Evolutionary conservation across 2,329 filamentous ascomycete species (phyloP), one percentile per base, ranked within the genome.

Genomic region (Orbilia blumenaviensis): DNA sequence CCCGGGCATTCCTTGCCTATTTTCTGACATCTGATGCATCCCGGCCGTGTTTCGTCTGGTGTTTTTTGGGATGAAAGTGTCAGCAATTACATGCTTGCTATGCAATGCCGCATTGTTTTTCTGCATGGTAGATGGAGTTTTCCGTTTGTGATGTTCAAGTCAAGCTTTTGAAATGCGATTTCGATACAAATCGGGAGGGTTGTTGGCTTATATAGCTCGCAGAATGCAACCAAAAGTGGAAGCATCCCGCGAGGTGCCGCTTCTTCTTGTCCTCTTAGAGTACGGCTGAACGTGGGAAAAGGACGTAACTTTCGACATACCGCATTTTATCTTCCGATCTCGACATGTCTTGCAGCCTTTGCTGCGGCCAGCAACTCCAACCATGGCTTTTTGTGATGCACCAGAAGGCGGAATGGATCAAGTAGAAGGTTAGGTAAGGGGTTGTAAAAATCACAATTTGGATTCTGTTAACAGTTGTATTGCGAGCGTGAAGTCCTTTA

Each of bases 301-400:
- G 16, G 38, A 23, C 6, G 54, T 48, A 25, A 41, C 44, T 29
- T 23, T 29, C 5, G 34, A 76, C 72, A 50, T 76, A 76, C 72
- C 72, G 62, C 72, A 76, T 32, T 76, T 76, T 63, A 76, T 76
- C 54, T 76, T 76, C 16, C 72, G 58, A 21, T 76, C 72, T 36
- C 72, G 64, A 63, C 72, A 76, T 58, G 64, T 76, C 60, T 76
- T 76, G 38, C 72, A 76, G 23, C 72, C 72, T 69, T 76, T 76
- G 41, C 72, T 76, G 64, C 72, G 72, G 42, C 72, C 72, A 29
- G 72, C 72, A 44, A 76, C 72, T 76, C 72, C 72, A 29, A 76
- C 72, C 72, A 76, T 76, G 58, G 23, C 38, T 60, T 67, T 42
- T 64, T 27, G 38, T 48, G 36, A 56, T 62, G 50, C 3, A 18